Evolutionary conservation across 192 early-diverging fungal genomes (phyloP), one percentile per base, ranked within the genome.

Genomic region (Rhizophagus prolifer): DNA sequence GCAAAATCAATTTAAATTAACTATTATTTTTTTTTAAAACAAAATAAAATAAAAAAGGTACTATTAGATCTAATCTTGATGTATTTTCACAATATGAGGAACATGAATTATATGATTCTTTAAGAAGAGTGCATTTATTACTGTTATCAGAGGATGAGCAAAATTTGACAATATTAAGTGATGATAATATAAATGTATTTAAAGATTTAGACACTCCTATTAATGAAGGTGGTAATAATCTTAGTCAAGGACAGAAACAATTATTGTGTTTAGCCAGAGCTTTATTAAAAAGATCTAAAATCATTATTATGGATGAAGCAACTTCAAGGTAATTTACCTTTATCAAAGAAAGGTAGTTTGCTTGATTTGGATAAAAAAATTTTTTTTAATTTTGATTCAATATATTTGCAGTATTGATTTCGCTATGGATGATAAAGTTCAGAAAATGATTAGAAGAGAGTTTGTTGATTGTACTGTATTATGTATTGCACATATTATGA

Each of bases 401-500:
- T 12, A 62, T 62, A 93, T 5, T 94, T 90, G 50, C 16, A 86
- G 85, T 0, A 92, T 98, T 0, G 97, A 98, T 78, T 90, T 91
- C 76, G 88, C 89, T 70, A 96, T 94, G 0, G 96, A 97, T 75
- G 85, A 86, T 13, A 84, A 85, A 25, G 97, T 98, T 82, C 95
- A 98, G 85, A 81, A 85, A 9, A 94, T 95, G 0, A 96, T 98
- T 72, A 88, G 92, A 28, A 86, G 88, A 38, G 86, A 90, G 67
- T 94, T 96, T 82, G 86, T 84, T 21, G 83, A 91, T 59, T 88
- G 88, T 26, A 98, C 97, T 1, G 73, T 98, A 61, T 80, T 99
- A 63, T 92, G 90, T 77, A 95, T 99, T 82, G 96, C 97, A 3
- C 97, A 99, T 77, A 92, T 64, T 96, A 95, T 78, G 95, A 97